Conservation (phyloP, 1,139 yeast species). For the Torulaspora globosa region DNA sequence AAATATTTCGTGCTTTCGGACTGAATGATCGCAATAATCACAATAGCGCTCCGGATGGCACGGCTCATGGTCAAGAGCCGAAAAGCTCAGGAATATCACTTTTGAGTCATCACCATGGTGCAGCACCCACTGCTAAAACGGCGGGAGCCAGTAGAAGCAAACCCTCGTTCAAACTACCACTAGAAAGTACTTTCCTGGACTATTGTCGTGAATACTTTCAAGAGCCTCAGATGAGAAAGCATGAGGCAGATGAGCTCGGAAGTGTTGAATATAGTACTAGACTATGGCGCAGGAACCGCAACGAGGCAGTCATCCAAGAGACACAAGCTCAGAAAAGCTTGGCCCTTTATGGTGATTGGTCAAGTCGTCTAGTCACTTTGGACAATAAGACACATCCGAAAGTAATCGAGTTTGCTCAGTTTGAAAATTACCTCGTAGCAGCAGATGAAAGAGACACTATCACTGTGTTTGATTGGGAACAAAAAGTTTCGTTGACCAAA, state of each 20-base stretch:
- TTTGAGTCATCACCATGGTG: slow-evolving; percentile 46
- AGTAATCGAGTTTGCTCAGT: slow-evolving; percentile 76
- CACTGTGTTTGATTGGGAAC: slow-evolving; percentile 87
- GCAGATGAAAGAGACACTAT: slow-evolving; percentile 83
- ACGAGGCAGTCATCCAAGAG: slow-evolving; percentile 77
- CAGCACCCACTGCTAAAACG: slow-evolving; percentile 40
- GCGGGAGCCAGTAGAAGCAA: slow-evolving; percentile 41
- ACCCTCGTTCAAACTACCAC: slow-evolving; percentile 49
- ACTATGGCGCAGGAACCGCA: slow-evolving; percentile 85
- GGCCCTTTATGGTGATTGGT: slow-evolving; percentile 86
- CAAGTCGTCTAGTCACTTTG: slow-evolving; percentile 53
- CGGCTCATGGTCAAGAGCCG: slow-evolving; percentile 38
- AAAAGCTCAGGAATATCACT: slow-evolving; percentile 22
- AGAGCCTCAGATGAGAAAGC: slow-evolving; percentile 89
- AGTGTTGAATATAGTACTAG: slow-evolving; percentile 79
- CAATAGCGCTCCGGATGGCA: slow-evolving; percentile 26
- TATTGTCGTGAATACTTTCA: slow-evolving; percentile 92
- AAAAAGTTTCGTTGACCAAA: slow-evolving; percentile 51
- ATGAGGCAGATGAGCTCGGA: slow-evolving; percentile 90
- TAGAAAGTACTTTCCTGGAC: slow-evolving; percentile 74
- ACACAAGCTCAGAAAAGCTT: slow-evolving; percentile 87
- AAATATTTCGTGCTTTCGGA: slow-evolving; percentile 27
- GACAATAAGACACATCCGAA: slow-evolving; percentile 80
- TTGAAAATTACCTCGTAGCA: slow-evolving; percentile 77
- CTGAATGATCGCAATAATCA: slow-evolving; percentile 19